Conservation (phyloP, 2,329 filamentous ascomycete genomes). For the Westerdykella ornata region DNA sequence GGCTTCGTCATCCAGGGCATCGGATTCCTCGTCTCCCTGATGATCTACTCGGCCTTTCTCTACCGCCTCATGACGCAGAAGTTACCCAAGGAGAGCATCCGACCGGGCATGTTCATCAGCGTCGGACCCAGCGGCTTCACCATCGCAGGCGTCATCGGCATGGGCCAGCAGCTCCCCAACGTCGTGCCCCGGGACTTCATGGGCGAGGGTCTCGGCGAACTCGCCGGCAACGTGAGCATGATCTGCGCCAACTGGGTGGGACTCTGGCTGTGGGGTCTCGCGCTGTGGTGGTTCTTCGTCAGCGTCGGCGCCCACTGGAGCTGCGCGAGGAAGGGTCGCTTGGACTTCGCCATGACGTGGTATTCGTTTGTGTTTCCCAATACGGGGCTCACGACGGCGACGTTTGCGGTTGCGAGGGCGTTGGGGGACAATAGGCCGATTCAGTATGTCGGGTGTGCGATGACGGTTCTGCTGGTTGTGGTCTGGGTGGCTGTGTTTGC, state of each 20-base stretch:
- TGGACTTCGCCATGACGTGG: constrained; percentile 80
- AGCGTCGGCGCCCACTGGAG: constrained; percentile 69
- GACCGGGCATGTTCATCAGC: constrained; percentile 79
- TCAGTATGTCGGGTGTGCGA: constrained; percentile 59
- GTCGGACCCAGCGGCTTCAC: constrained; percentile 71
- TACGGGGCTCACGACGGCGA: constrained; percentile 66
- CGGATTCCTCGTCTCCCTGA: constrained; percentile 60
- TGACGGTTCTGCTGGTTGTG: constrained; percentile 59
- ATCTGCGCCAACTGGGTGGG: constrained; percentile 57
- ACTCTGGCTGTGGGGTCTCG: constrained; percentile 77
- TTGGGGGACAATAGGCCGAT: constrained; percentile 46
- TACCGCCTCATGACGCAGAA: constrained; percentile 87
- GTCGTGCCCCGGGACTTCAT: constrained; percentile 51
- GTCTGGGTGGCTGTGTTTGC: constrained; percentile 63
- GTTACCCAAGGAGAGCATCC: constrained; percentile 64
- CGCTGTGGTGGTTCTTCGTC: constrained; percentile 77
- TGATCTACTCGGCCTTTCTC: constrained; percentile 78
- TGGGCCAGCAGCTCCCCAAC: constrained; percentile 47
- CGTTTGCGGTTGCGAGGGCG: constrained; percentile 60
- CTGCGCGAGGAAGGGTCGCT: constrained; percentile 53
- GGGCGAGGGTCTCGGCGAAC: constrained; percentile 45
- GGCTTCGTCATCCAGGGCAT: constrained; percentile 58
- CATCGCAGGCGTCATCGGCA: constrained; percentile 53
- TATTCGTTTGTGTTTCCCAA: constrained; percentile 79
- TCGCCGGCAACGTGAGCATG: constrained; percentile 51